phyloP scores from a whole-genome alignment of 2,329 filamentous ascomycete genomes.

The Endoconidiophora polonica region DNA sequence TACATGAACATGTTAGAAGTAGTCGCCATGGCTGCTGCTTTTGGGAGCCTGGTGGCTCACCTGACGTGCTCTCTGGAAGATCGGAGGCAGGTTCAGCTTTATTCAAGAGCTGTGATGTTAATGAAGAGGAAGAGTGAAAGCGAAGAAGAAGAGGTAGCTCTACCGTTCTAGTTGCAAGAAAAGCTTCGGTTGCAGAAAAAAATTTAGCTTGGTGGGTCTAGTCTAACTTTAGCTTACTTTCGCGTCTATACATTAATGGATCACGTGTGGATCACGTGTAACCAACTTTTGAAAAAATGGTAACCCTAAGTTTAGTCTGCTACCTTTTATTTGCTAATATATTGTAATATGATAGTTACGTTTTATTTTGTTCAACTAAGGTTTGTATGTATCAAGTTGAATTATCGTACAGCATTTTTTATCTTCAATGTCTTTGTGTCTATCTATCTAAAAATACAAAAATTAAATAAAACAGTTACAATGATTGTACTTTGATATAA shows the following conservation, averaged over 20 bases:
- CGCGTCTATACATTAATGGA: not conserved
- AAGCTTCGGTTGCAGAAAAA: constrained; percentile 9
- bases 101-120: constrained; percentile 12
- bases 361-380: too few species aligned
- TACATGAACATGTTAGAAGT: constrained; percentile 99
- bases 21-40: constrained; percentile 62
- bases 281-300: too few species aligned
- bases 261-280: constrained; percentile 1
- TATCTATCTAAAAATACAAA: too few species aligned
- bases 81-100: constrained; percentile 11
- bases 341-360: too few species aligned
- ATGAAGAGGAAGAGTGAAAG: constrained; percentile 1
- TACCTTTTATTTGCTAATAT: too few species aligned
- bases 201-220: constrained; percentile 6
- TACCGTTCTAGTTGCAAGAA: not conserved
- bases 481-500: too few species aligned
- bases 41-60: constrained; percentile 14
- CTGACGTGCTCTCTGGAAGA: constrained; percentile 10
- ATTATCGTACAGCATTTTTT: too few species aligned
- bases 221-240: not conserved
- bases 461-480: too few species aligned
- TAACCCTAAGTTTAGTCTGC: too few species aligned
- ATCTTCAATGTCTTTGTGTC: too few species aligned
- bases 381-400: too few species aligned
- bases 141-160: not conserved